Evolutionary conservation across 1,139 yeast genomes (phyloP), one percentile per base, ranked within the genome.

Genomic region (Zhuliangozyma parablackwelliae): DNA sequence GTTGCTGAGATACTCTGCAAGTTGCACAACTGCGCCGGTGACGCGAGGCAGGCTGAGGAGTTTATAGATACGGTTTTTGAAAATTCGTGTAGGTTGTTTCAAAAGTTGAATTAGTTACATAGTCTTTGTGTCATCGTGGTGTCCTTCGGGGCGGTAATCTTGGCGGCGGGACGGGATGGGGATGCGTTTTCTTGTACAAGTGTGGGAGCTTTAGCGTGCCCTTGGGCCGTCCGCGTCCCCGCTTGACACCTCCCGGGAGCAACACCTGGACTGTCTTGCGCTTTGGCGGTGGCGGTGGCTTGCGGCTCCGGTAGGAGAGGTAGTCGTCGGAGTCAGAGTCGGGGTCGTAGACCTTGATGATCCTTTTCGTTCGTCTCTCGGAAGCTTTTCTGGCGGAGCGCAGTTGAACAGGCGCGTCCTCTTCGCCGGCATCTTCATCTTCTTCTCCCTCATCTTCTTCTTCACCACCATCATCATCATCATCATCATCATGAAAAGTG

Each of bases 1-100:
- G 92, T 90, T 1, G 97, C 95, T 0, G 77, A 82, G 46, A 82
- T 87, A 8, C 70, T 92, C 46, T 78, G 94, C 9, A 72, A 72
- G 21, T 57, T 90, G 34, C 54, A 62, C 39, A 61, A 55, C 2
- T 45, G 61, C 10, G 24, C 24, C 6, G 24, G 10, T 3, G 70
- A 72, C 28, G 72, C 67, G 0, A 47, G 69, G 7, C 66, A 78
- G 4, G 63, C 82, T 8, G 69, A 75, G 34, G 60, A 64, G 5
- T 71, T 92, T 20, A 66, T 82, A 13, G 81, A 80, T 30, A 54
- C 63, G 7, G 82, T 87, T 16, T 90, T 82, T 72, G 51, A 65
- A 16, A 90, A 84, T 50, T 70, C 88, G 6, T 66, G 78, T 46
- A 56, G 59, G 26, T 56, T 90, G 35, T 89, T 86, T 49, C 66